Evolutionary conservation across 441 rosid genomes (phyloP), one percentile per base, ranked within the genome.

Genomic region (Gossypium trilobum): DNA sequence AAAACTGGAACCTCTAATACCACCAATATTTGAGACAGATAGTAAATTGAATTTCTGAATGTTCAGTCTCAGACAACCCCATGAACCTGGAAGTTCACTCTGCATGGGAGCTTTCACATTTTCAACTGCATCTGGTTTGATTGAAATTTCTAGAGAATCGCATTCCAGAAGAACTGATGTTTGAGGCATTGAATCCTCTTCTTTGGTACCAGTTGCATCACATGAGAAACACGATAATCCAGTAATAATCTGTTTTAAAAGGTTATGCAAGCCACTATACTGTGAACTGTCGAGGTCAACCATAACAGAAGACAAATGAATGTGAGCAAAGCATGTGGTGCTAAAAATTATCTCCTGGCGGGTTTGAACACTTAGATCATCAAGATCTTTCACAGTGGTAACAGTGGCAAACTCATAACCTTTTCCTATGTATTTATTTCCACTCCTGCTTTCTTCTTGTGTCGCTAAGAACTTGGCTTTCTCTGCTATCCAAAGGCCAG

Each of bases 11-110:
- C 82, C 87, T 70, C 46, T 68, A 56, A 81, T 83, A 69, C 90
- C 90, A 70, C 97, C 97, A 68, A 96, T 82, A 74, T 90, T 88
- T 51, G 94, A 85, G 75, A 86, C 94, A 77, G 88, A 84, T 66
- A 91, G 82, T 78, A 93, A 65, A 73, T 82, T 83, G 64, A 91
- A 76, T 72, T 89, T 89, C 74, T 73, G 82, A 80, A 90, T 75
- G 69, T 81, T 84, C 79, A 96, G 82, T 78, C 86, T 89, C 44
- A 93, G 77, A 77, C 75, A 81, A 76, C 73, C 73, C 99, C 99
- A 96, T 23, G 92, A 85, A 71, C 99, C 98, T 55, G 96, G 93
- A 79, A 93, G 96, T 82, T 93, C 97, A 73, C 73, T 83, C 85
- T 89, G 97, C 77, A 91, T 80, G 61, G 91, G 85, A 72, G 79